A percentile compares a stretch with the other conserved stretches of the same genome.
These are phyloP conservation scores for Linanthus parryae DNA, from an alignment of 148 eudicot species.

Conservation along the genomic window DNA sequence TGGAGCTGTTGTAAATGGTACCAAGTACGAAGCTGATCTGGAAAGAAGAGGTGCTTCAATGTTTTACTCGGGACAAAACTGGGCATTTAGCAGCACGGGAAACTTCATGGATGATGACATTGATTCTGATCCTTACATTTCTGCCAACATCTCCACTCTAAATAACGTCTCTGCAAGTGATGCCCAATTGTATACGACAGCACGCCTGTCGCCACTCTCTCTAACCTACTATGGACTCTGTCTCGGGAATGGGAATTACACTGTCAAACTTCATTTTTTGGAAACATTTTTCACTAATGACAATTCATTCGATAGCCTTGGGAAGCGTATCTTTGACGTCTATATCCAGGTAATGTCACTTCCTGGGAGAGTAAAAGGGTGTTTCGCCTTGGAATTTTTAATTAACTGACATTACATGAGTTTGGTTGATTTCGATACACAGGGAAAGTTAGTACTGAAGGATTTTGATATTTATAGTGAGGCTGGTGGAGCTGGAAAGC, in stretches of 20 bases:
- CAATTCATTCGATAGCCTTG: conserved; percentile 34
- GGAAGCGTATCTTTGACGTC: conserved; percentile 48
- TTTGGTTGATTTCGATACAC: conserved; percentile 5
- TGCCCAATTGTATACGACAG: conserved; percentile 32
- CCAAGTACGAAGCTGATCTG: conserved; percentile 40
- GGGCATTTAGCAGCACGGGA: conserved; percentile 66
- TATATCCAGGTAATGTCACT: conserved; percentile 36
- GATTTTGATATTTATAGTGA: conserved; percentile 41
- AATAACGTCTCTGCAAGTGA: conserved; percentile 14
- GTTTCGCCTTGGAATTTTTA: neutral
- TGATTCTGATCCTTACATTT: conserved; percentile 34
- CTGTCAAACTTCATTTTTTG: conserved; percentile 43
- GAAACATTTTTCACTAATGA: conserved; percentile 37
- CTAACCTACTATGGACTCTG: conserved; percentile 56
- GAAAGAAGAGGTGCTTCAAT: conserved; percentile 48
- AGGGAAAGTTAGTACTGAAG: conserved; percentile 42
- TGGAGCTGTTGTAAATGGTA: conserved; percentile 16
- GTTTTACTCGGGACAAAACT: conserved; percentile 29
- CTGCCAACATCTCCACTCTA: conserved; percentile 28
- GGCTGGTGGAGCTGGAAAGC: conserved; percentile 50
- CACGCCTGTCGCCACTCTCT: conserved; percentile 46
- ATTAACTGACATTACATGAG: neutral
- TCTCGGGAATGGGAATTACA: conserved; percentile 47
- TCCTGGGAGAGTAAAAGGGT: neutral
- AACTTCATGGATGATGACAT: conserved; percentile 43